Conservation (phyloP, 2,329 filamentous ascomycete species). For the Aspergillus tubingensis region DNA sequence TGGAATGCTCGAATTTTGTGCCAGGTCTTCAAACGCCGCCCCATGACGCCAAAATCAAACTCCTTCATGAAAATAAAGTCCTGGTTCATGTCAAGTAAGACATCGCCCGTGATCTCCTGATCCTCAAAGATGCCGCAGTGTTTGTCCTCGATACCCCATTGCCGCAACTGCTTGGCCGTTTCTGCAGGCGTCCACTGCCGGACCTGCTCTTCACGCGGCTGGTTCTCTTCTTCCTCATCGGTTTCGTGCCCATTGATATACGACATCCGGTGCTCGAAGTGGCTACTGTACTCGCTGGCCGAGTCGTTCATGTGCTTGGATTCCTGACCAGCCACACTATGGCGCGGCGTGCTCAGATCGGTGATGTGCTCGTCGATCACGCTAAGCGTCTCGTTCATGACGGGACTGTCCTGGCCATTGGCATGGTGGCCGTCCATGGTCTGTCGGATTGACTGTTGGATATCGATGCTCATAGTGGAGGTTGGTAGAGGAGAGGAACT, state of each 20-base stretch:
- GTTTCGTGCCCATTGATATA: conserved; percentile 95
- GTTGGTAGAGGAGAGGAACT: conserved; percentile 41
- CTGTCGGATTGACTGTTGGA: conserved; percentile 49
- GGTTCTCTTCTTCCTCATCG: conserved; percentile 80
- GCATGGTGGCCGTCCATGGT: conserved; percentile 52
- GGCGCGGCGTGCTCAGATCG: conserved; percentile 68
- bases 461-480: conserved; percentile 37
- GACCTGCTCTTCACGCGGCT: conserved; percentile 74
- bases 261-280: conserved; percentile 74
- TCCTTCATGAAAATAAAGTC: conserved; percentile 93
- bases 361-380: conserved; percentile 98
- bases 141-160: conserved; percentile 77
- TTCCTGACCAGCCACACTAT: conserved; percentile 52
- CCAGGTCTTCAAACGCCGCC: conserved; percentile 88
- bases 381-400: conserved; percentile 91
- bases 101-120: conserved; percentile 93
- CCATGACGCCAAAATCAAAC: conserved; percentile 89
- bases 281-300: conserved; percentile 85
- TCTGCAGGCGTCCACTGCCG: conserved; percentile 75
- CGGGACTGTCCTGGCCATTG: conserved; percentile 64
- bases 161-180: conserved; percentile 87
- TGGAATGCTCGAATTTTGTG: conserved; percentile 92
- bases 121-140: conserved; percentile 95
- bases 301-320: conserved; percentile 69
- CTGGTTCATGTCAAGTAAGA: conserved; percentile 91